Base-by-base conservation (phyloP, 2,329 filamentous ascomycete genomes). In the Stemphylium beticola region DNA sequence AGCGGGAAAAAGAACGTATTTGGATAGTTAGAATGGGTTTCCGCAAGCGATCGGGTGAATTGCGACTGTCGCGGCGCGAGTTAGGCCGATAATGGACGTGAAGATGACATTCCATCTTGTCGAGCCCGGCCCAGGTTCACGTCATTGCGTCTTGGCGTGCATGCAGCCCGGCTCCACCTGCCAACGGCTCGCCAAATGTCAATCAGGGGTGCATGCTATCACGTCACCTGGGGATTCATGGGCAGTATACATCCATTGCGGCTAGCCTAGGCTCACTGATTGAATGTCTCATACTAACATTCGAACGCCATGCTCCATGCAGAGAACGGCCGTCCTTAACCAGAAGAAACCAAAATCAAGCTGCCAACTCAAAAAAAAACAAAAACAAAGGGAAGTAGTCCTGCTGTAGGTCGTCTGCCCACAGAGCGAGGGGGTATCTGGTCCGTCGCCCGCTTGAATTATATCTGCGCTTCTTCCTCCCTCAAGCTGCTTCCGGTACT, bases 341-440 rank as follows among this genome's bases (percentile, higher is more conserved):
- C 55, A 50, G 44, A 54, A 48, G 45, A 49, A 22, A 40, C 20
- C 36, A 32, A 43, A 49, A 34, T n/a, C 22, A 54, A 55, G 29
- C 18, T 15, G 14, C 18, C 5, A 36, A 33, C 14, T n/a, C n/a
- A n/a, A n/a, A n/a, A n/a, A n/a, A n/a, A n/a, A n/a, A n/a, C n/a
- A 18, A 46, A 45, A 50, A 58, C 51, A 60, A 53, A 61, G 26
- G 42, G 42, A 58, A 53, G 17, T 54, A 53, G 17, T 54, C 48
- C 48, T 55, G 51, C 55, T 43, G 15, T 43, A 45, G 51, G 48
- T 44, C 41, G 41, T 50, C n/a, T 51, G 40, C 26, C 49, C 42
- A 55, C 49, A 43, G 36, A 53, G 51, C 58, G 55, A 58, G 51
- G 50, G 58, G 58, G 58, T 58, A 61, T 61, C 58, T 55, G 26